A percentile compares a stretch with the other conserved stretches of the same genome.
Conservation (phyloP, 805 yeast species). For the Candida corydali region DNA sequence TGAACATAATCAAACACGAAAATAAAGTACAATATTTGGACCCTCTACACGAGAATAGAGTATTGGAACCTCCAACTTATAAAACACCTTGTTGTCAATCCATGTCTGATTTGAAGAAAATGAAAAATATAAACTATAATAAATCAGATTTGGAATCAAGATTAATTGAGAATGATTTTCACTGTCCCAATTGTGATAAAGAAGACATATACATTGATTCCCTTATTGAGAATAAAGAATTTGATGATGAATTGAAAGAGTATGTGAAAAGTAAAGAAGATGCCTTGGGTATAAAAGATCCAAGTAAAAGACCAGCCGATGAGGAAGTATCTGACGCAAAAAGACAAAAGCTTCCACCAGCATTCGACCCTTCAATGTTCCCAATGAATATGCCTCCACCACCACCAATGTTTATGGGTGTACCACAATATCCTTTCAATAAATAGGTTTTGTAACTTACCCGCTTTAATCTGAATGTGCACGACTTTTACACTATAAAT, state of each 20-base stretch:
- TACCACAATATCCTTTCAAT: constrained; percentile 6
- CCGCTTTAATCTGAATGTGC: constrained; percentile 2
- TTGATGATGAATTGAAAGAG: constrained; percentile 49
- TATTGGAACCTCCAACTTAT: constrained; percentile 65
- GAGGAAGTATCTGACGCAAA: constrained; percentile 15
- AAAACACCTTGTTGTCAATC: constrained; percentile 76
- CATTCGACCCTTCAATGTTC: constrained; percentile 14
- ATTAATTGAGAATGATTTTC: constrained; percentile 78
- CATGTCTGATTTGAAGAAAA: constrained; percentile 51
- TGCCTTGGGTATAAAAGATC: constrained; percentile 34
- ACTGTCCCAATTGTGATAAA: constrained; percentile 81
- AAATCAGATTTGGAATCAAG: constrained; percentile 37
- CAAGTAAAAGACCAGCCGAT: constrained; percentile 19
- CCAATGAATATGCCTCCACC: constrained; percentile 21
- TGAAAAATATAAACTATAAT: constrained; percentile 39
- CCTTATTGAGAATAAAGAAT: constrained; percentile 57
- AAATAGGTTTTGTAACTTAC: constrained; percentile 1
- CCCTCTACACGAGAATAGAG: constrained; percentile 52
- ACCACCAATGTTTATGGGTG: constrained; percentile 9
- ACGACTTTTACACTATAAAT: constrained; percentile 2
- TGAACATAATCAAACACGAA: constrained; percentile 28
- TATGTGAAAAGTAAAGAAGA: constrained; percentile 38
- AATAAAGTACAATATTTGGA: constrained; percentile 49
- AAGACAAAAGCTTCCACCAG: constrained; percentile 3
- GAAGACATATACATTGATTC: constrained; percentile 76